A percentile compares a stretch with the other conserved stretches of the same genome.
These are phyloP conservation scores for Lonicera japonica DNA, from an alignment of 129 eudicot genomes.

Conservation along the genomic window DNA sequence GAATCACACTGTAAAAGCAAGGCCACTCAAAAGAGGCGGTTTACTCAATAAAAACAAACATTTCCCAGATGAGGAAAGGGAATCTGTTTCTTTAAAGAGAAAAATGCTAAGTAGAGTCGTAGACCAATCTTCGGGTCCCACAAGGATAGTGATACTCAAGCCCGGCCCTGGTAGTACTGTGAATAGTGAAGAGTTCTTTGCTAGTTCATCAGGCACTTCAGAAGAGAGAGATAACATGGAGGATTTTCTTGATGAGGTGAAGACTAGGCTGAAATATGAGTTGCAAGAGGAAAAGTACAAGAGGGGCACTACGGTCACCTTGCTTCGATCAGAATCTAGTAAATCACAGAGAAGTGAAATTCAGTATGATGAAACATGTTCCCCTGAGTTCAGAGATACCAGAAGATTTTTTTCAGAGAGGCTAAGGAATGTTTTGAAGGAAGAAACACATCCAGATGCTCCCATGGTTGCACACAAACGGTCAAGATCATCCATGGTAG, in stretches of 20 bases:
- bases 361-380: slow-evolving; percentile 44
- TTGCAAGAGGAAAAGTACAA: slow-evolving; percentile 32
- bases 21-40: slow-evolving; percentile 15
- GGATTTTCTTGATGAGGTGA: slow-evolving; percentile 94
- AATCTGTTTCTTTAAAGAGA: slow-evolving; percentile 21
- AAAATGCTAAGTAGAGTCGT: slow-evolving; percentile 26
- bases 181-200: slow-evolving; percentile 57
- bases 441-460: slow-evolving; percentile 30
- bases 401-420: slow-evolving; percentile 62
- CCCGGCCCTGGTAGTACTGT: slow-evolving; percentile 60
- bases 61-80: slow-evolving; percentile 22
- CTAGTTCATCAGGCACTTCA: slow-evolving; percentile 54
- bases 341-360: slow-evolving; percentile 63
- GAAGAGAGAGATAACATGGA: slow-evolving; percentile 71
- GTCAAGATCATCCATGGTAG: slow-evolving; percentile 25
- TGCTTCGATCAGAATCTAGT: slow-evolving; percentile 75
- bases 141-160: slow-evolving; percentile 66
- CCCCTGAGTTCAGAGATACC: slow-evolving; percentile 79
- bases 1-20: slow-evolving; percentile 17
- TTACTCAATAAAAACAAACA: slow-evolving; percentile 14
- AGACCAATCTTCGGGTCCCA: slow-evolving; percentile 34
- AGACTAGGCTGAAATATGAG: slow-evolving; percentile 68
- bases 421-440: slow-evolving; percentile 63
- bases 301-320: slow-evolving; percentile 45
- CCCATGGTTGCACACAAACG: slow-evolving; percentile 16